These are phyloP conservation scores for Aspergillus biplanus DNA, from an alignment of 495 filamentous ascomycete species.

Conservation along the genomic window DNA sequence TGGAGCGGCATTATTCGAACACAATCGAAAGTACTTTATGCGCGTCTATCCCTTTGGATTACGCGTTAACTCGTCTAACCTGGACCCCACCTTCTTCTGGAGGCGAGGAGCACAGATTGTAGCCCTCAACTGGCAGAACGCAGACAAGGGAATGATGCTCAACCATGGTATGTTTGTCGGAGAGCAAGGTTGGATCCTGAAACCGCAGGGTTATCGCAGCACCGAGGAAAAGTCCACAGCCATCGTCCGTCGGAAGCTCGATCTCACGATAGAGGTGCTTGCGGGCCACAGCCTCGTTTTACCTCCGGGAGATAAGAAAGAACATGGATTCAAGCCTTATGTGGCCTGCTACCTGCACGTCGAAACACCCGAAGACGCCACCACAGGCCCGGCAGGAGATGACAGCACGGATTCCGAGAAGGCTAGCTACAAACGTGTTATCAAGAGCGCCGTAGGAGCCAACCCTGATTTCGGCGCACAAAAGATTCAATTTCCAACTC, in stretches of 20 bases:
- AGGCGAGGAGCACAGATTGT: slow-evolving; percentile 88
- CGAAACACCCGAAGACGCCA: slow-evolving; percentile 53
- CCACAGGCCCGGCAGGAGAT: slow-evolving; percentile 31
- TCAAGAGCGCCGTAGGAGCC: slow-evolving; percentile 60
- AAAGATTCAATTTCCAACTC: slow-evolving; percentile 60
- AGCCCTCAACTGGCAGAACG: slow-evolving; percentile 92
- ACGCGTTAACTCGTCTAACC: slow-evolving; percentile 81
- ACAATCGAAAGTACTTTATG: slow-evolving; percentile 87
- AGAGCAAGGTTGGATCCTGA: slow-evolving; percentile 80
- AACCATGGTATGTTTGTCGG: slow-evolving; percentile 91
- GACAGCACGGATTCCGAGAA: slow-evolving; percentile 50
- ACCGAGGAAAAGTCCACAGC: slow-evolving; percentile 24
- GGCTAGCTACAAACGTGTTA: slow-evolving; percentile 71
- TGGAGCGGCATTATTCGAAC: slow-evolving; percentile 66
- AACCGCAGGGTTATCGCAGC: slow-evolving; percentile 70
- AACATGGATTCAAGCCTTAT: slow-evolving; percentile 71
- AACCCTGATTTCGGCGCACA: slow-evolving; percentile 74
- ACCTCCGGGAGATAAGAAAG: slow-evolving; percentile 53
- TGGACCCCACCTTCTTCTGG: slow-evolving; percentile 85
- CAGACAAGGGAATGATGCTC: slow-evolving; percentile 92
- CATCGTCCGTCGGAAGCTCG: slow-evolving; percentile 36
- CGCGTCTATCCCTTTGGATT: slow-evolving; percentile 84
- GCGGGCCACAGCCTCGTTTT: slow-evolving; percentile 58
- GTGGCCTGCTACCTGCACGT: slow-evolving; percentile 83
- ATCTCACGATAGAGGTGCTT: slow-evolving; percentile 54